Conservation (phyloP, 2,329 filamentous ascomycete genomes). For the Fusarium dimerum region DNA sequence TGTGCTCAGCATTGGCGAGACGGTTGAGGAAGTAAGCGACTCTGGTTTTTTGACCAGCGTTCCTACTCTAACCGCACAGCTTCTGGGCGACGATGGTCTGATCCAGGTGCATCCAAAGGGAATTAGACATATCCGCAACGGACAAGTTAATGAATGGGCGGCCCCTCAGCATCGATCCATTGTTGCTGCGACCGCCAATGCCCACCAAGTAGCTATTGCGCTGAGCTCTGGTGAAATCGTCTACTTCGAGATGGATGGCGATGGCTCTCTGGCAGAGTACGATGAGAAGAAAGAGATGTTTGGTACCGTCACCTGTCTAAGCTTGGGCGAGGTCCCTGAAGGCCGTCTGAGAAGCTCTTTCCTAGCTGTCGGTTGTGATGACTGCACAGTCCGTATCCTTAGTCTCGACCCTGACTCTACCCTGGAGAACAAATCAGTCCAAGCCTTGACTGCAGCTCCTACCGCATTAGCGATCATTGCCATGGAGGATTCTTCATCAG, state of each 20-base stretch:
- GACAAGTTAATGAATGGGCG: constrained; percentile 88
- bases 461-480: constrained; percentile 88
- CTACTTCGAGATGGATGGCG: constrained; percentile 95
- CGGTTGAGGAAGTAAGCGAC: constrained; percentile 92
- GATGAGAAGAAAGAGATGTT: constrained; percentile 95
- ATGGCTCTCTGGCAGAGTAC: constrained; percentile 89
- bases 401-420: constrained; percentile 89
- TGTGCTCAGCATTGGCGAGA: constrained; percentile 93
- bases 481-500: constrained; percentile 91
- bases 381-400: constrained; percentile 91
- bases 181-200: constrained; percentile 90
- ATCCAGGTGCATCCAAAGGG: constrained; percentile 97
- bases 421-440: constrained; percentile 90
- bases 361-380: constrained; percentile 93
- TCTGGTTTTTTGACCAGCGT: constrained; percentile 89
- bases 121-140: constrained; percentile 82
- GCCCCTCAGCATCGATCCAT: constrained; percentile 93
- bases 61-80: constrained; percentile 87
- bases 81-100: constrained; percentile 88
- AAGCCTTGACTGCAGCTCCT: constrained; percentile 87
- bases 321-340: constrained; percentile 88
- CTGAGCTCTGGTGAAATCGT: constrained; percentile 95
- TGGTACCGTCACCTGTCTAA: constrained; percentile 92
- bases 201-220: constrained; percentile 88
- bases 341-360: constrained; percentile 88